Conservation (phyloP, 805 yeast species). For the Sugiyamaella mastotermitis region DNA sequence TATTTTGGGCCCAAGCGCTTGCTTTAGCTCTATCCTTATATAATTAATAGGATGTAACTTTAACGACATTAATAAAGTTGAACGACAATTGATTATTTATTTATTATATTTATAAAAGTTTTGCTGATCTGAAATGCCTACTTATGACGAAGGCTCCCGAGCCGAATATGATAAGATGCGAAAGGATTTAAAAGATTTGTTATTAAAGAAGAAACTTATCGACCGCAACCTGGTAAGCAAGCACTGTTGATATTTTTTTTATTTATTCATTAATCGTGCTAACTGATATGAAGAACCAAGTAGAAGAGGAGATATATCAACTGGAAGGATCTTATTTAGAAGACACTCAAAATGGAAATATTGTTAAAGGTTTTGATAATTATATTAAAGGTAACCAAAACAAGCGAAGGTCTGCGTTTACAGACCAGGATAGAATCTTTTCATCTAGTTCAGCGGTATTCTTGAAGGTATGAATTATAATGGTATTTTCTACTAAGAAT, state of each 20-base stretch:
- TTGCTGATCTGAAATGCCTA: constrained; percentile 9
- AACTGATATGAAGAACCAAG: constrained; percentile 39
- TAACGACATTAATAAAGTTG: too few species aligned
- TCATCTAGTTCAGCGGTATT: constrained; percentile 68
- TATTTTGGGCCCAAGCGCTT: too few species aligned
- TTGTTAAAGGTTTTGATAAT: constrained; percentile 87
- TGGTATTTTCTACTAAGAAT: too few species aligned
- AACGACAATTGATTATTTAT: not conserved
- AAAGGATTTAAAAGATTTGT: constrained; percentile 56
- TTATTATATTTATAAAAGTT: not conserved
- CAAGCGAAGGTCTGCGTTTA: constrained; percentile 40
- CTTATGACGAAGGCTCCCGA: constrained; percentile 4
- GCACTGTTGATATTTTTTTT: too few species aligned
- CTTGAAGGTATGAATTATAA: too few species aligned
- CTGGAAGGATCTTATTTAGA: constrained; percentile 73
- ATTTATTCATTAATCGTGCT: too few species aligned
- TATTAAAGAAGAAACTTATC: constrained; percentile 55
- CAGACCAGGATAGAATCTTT: constrained; percentile 77
- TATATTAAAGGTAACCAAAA: constrained; percentile 49
- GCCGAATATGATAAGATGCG: constrained; percentile 62
- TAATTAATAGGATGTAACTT: too few species aligned
- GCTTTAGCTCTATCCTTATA: too few species aligned
- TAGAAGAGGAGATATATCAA: constrained; percentile 76
- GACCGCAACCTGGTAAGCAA: constrained; percentile 41
- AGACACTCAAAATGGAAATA: constrained; percentile 68